Evolutionary conservation across 2,329 filamentous ascomycete genomes (phyloP).

Genomic region (Apiospora arundinis): DNA sequence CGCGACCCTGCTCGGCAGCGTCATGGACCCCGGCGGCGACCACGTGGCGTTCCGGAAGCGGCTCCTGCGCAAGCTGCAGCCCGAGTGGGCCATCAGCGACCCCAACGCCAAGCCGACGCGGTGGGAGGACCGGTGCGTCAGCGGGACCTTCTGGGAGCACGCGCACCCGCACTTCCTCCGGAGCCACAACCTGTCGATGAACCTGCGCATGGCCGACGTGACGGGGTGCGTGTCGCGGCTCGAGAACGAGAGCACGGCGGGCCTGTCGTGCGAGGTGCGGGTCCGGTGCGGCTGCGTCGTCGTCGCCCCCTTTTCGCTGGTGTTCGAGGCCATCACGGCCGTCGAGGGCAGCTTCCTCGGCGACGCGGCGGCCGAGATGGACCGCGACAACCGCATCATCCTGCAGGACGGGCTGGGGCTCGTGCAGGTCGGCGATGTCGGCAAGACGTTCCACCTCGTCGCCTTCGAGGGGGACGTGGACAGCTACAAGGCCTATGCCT

Average conservation of each 20-base stretch:
- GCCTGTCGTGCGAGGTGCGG: constrained; percentile 32
- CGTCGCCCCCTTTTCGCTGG: constrained; percentile 63
- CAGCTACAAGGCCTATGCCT: constrained; percentile 28
- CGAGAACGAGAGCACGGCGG: constrained; percentile 32
- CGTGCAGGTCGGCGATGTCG: constrained; percentile 36
- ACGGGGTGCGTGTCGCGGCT: constrained; percentile 32
- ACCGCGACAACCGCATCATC: constrained; percentile 30
- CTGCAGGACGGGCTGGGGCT: constrained; percentile 35
- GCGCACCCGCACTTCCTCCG: constrained; percentile 23
- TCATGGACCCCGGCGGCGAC: constrained; percentile 25
- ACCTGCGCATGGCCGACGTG: constrained; percentile 28
- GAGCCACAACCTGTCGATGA: constrained; percentile 35
- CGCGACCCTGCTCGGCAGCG: constrained; percentile 22
- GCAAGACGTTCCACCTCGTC: constrained; percentile 33
- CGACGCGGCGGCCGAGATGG: constrained; percentile 21
- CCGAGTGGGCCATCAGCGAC: constrained; percentile 27
- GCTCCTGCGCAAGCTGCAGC: constrained; percentile 23
- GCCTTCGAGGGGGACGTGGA: constrained; percentile 32
- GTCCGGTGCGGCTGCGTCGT: constrained; percentile 36
- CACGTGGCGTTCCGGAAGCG: constrained; percentile 23
- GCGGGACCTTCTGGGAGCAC: constrained; percentile 32
- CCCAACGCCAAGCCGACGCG: constrained; percentile 20
- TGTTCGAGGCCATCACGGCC: constrained; percentile 75
- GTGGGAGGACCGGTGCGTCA: constrained; percentile 28
- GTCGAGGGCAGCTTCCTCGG: constrained; percentile 36